Conservation (phyloP, 1,139 yeast species). For the Saccharomycopsis hybrid region DNA sequence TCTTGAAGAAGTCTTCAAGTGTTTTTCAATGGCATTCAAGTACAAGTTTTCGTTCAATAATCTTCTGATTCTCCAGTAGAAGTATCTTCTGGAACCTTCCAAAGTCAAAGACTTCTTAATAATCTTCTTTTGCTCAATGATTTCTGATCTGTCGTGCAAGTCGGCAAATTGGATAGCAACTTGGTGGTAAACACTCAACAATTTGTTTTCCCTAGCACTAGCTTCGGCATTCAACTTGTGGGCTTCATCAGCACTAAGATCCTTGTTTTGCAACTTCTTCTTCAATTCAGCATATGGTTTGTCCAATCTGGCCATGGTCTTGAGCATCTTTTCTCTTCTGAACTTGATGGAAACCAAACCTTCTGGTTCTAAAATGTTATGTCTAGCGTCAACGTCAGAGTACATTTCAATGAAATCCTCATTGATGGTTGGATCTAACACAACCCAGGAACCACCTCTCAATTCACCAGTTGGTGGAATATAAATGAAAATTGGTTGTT, state of each 20-base stretch:
- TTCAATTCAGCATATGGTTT: slow-evolving; percentile 63
- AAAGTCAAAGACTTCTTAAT: slow-evolving; percentile 81
- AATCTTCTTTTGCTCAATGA: slow-evolving; percentile 94
- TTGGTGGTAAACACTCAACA: slow-evolving; percentile 87
- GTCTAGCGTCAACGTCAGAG: slow-evolving; percentile 94
- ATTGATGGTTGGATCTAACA: slow-evolving; percentile 96
- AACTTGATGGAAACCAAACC: slow-evolving; percentile 99
- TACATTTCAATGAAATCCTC: slow-evolving; percentile 99
- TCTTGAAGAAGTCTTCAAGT: slow-evolving; percentile 55
- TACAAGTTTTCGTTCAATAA: slow-evolving; percentile 90
- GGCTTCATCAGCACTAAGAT: slow-evolving; percentile 57
- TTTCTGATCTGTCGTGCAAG: slow-evolving; percentile 93
- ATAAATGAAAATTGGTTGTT: slow-evolving; percentile 93
- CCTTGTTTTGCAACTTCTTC: slow-evolving; percentile 40
- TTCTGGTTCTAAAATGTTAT: slow-evolving; percentile 97
- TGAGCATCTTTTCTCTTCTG: slow-evolving; percentile 83
- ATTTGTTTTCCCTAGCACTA: slow-evolving; percentile 67
- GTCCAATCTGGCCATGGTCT: slow-evolving; percentile 88
- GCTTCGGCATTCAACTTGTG: slow-evolving; percentile 59
- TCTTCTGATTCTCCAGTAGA: slow-evolving; percentile 98
- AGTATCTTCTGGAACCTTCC: slow-evolving; percentile 85
- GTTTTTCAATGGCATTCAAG: slow-evolving; percentile 65
- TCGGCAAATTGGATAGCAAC: slow-evolving; percentile 95
- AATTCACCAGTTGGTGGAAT: slow-evolving; percentile 97
- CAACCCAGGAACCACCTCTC: slow-evolving; percentile 99